These are phyloP conservation scores for Lanzia echinophila DNA, from an alignment of 2,329 filamentous ascomycete genomes.

Conservation along the genomic window DNA sequence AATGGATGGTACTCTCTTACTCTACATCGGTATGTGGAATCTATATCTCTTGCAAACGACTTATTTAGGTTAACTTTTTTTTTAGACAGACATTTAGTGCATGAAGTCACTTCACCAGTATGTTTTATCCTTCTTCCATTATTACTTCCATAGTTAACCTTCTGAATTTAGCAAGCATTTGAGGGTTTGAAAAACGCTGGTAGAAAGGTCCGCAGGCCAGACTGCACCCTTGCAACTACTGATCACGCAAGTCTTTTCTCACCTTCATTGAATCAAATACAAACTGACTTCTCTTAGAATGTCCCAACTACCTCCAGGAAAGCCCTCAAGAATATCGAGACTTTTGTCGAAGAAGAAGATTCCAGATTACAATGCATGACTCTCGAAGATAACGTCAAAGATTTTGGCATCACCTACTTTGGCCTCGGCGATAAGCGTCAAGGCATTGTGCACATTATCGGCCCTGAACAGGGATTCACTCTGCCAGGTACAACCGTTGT, in stretches of 20 bases:
- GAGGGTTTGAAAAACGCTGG: conserved; percentile 71
- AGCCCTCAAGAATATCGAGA: conserved; percentile 85
- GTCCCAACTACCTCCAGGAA: conserved; percentile 88
- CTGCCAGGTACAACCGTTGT: conserved; percentile 94
- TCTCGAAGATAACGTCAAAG: conserved; percentile 94
- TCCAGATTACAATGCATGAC: conserved; percentile 91
- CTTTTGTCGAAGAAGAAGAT: conserved; percentile 78
- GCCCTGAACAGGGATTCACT: conserved; percentile 97
- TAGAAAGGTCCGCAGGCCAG: conserved; percentile 81
- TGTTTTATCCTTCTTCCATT: conserved; percentile 29
- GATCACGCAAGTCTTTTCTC: conserved; percentile 53
- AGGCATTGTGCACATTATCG: conserved; percentile 97
- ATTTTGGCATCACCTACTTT: conserved; percentile 95
- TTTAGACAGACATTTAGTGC: conserved; percentile 85
- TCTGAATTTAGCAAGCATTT: conserved; percentile 75
- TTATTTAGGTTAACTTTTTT: conserved; percentile 13
- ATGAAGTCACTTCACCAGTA: conserved; percentile 96
- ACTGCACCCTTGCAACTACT: conserved; percentile 93
- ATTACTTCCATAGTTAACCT: conserved; percentile 3
- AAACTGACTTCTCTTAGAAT: conserved; percentile 52
- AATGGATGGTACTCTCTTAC: conserved; percentile 82
- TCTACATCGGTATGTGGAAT: conserved; percentile 74
- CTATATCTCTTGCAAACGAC: no score
- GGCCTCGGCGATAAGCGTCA: conserved; percentile 93
- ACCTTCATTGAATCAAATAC: neutral